Percentiles rank a stretch among this genome's conserved stretches.
These are phyloP conservation scores for Cyberlindnera suaveolens DNA, from an alignment of 805 yeast genomes.

Conservation along the genomic window DNA sequence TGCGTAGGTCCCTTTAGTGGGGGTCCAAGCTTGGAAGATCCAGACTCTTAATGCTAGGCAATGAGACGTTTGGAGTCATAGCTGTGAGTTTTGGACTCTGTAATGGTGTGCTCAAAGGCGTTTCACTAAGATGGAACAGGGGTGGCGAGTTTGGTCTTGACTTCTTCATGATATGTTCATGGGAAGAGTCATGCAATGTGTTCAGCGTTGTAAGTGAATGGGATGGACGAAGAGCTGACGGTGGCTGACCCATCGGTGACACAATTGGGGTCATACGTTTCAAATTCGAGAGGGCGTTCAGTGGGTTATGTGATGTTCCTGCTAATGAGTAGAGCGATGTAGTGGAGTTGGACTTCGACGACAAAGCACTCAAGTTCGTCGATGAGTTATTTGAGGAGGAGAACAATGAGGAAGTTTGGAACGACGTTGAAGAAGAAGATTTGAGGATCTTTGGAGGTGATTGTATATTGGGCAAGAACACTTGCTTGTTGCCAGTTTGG, in stretches of 20 bases:
- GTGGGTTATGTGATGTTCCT: constrained; percentile 5
- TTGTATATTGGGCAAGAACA: constrained; percentile 21
- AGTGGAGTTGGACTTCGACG: constrained; percentile 24
- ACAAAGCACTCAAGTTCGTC: constrained; percentile 19
- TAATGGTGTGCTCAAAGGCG: constrained; percentile 43
- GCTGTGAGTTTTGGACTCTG: constrained; percentile 39
- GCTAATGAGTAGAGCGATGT: constrained; percentile 21
- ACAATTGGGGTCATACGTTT: constrained; percentile 37
- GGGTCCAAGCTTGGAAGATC: constrained; percentile 20
- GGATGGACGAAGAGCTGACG: constrained; percentile 14
- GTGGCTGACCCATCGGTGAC: constrained; percentile 8
- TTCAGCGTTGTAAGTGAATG: constrained; percentile 22
- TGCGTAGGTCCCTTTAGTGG: not conserved
- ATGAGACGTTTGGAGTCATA: constrained; percentile 8
- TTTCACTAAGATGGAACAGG: constrained; percentile 32
- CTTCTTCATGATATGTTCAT: constrained; percentile 30
- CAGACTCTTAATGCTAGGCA: constrained; percentile 24
- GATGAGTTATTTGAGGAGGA: constrained; percentile 21
- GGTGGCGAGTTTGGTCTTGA: constrained; percentile 45
- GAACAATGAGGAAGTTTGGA: constrained; percentile 21
- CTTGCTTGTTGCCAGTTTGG: constrained; percentile 12
- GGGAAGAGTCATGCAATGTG: constrained; percentile 21
- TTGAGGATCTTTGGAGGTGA: constrained; percentile 26
- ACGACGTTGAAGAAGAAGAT: constrained; percentile 19
- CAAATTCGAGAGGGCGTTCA: constrained; percentile 20